Percentiles rank a stretch among this genome's conserved stretches.
phyloP scores from a whole-genome alignment of 805 yeast species.

The Kazachstania taianensis region DNA sequence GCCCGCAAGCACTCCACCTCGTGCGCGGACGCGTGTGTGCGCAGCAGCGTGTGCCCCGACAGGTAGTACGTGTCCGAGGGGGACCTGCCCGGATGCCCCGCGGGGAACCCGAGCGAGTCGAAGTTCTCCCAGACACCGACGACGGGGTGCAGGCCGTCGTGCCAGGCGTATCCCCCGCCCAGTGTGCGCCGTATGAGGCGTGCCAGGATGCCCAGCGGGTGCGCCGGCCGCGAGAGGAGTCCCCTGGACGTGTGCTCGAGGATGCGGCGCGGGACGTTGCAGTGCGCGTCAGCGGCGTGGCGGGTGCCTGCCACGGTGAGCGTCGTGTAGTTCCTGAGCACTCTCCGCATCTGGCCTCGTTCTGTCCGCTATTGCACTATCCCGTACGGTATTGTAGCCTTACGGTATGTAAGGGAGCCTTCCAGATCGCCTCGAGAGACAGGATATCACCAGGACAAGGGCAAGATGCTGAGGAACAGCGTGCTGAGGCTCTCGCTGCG shows the following conservation, averaged over 20 bases:
- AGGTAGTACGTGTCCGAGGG: conserved; percentile 88
- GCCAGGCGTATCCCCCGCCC: conserved; percentile 55
- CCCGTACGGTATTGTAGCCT: too few species aligned
- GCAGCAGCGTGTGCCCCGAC: conserved; percentile 56
- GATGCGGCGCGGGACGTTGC: conserved; percentile 68
- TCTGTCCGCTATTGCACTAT: too few species aligned
- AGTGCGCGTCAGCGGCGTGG: too few species aligned
- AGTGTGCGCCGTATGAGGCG: conserved; percentile 57
- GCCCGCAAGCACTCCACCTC: conserved; percentile 68
- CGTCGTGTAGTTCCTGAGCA: too few species aligned
- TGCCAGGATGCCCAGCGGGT: conserved; percentile 84
- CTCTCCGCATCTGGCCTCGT: too few species aligned
- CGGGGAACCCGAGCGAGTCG: conserved; percentile 84
- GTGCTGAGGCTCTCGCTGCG: too few species aligned
- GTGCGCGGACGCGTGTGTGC: conserved; percentile 97
- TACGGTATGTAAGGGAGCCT: too few species aligned
- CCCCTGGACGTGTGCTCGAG: conserved; percentile 57
- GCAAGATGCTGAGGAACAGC: background rate
- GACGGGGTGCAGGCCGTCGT: conserved; percentile 70
- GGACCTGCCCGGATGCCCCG: conserved; percentile 88
- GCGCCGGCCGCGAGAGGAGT: conserved; percentile 61
- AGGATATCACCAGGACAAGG: background rate
- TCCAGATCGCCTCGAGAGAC: background rate
- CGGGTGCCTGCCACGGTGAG: too few species aligned
- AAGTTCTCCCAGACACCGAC: conserved; percentile 80